Percentiles rank a stretch among this genome's conserved stretches.
Conservation (phyloP, 371 early-diverging fungal genomes). For the Ecytonucleospora hepatopenaei region DNA sequence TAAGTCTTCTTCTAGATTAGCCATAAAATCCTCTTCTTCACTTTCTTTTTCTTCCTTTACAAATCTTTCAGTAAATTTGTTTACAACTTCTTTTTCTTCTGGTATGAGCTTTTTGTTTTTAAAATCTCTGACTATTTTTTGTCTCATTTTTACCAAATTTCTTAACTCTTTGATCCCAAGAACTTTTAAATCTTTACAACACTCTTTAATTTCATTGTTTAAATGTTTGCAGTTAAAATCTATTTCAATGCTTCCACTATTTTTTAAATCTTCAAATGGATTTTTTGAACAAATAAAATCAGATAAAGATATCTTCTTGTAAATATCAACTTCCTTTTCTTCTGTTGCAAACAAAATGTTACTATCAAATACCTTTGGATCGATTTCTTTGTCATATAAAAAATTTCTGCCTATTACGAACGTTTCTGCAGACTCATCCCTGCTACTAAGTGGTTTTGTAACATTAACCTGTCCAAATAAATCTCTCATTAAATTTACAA, state of each 20-base stretch:
- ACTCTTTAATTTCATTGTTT: slow-evolving; percentile 53
- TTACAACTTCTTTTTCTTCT: slow-evolving; percentile 19
- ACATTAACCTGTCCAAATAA: slow-evolving; percentile 89
- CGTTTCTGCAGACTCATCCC: slow-evolving; percentile 98
- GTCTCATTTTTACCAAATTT: slow-evolving; percentile 47
- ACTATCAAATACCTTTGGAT: slow-evolving; percentile 79
- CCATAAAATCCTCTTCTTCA: slow-evolving; percentile 59
- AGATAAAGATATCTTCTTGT: slow-evolving; percentile 56
- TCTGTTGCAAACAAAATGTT: slow-evolving; percentile 67
- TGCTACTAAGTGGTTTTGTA: slow-evolving; percentile 94
- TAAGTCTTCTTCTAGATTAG: slow-evolving; percentile 57
- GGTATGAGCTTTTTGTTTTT: slow-evolving; percentile 8
- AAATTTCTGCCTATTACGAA: slow-evolving; percentile 90
- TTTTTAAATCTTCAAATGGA: slow-evolving; percentile 45
- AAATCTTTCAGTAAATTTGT: slow-evolving; percentile 21
- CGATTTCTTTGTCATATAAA: slow-evolving; percentile 77
- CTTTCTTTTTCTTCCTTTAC: slow-evolving; percentile 25
- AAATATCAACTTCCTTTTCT: slow-evolving; percentile 20
- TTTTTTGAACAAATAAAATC: slow-evolving; percentile 60
- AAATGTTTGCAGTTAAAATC: slow-evolving; percentile 61
- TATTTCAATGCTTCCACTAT: slow-evolving; percentile 57
- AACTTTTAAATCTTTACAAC: slow-evolving; percentile 42
- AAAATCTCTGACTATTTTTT: slow-evolving; percentile 53
- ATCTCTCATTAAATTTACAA: slow-evolving; percentile 90
- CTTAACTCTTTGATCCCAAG: slow-evolving; percentile 56